Evolutionary conservation across 257 asterid genomes (phyloP).

Genomic region (Craterostigma plantagineum): DNA sequence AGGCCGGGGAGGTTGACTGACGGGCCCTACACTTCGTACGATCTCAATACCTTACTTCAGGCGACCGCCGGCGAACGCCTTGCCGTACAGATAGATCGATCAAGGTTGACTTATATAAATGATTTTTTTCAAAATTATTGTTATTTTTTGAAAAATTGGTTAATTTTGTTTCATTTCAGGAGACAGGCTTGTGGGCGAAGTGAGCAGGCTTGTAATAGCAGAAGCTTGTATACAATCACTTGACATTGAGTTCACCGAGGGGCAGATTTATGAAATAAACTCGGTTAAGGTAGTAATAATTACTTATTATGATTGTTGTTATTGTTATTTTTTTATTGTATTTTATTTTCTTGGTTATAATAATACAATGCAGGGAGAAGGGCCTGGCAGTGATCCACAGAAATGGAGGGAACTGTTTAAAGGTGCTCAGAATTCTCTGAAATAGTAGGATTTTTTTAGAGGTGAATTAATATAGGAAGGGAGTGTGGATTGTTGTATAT

Average conservation of each 20-base stretch:
- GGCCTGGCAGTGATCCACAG: constrained; percentile 62
- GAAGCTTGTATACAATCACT: constrained; percentile 93
- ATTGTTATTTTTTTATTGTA: neutral
- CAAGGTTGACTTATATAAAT: constrained; percentile 36
- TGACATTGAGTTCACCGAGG: constrained; percentile 56
- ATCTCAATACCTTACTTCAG: constrained; percentile 78
- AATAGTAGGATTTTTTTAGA: constrained; percentile 1
- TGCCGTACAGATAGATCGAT: constrained; percentile 65
- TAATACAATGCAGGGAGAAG: constrained; percentile 70
- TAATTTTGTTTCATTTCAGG: constrained; percentile 21
- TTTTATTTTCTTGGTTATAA: neutral
- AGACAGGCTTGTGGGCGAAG: constrained; percentile 90
- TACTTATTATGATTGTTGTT: neutral
- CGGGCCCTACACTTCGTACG: constrained; percentile 94
- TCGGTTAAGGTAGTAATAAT: constrained; percentile 46
- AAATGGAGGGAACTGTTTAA: constrained; percentile 62
- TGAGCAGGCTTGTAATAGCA: constrained; percentile 82
- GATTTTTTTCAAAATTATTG: too few relatives aligned
- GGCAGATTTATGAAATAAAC: constrained; percentile 76
- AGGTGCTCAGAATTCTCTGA: constrained; percentile 22
- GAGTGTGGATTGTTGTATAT: neutral
- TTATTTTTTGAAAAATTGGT: neutral
- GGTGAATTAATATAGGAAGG: neutral
- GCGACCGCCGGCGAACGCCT: constrained; percentile 98
- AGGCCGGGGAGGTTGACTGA: constrained; percentile 94